Evolutionary conservation across 345 rosid species (phyloP), one percentile per base, ranked within the genome.

Genomic region (thale cress (Arabidopsis thaliana)): DNA sequence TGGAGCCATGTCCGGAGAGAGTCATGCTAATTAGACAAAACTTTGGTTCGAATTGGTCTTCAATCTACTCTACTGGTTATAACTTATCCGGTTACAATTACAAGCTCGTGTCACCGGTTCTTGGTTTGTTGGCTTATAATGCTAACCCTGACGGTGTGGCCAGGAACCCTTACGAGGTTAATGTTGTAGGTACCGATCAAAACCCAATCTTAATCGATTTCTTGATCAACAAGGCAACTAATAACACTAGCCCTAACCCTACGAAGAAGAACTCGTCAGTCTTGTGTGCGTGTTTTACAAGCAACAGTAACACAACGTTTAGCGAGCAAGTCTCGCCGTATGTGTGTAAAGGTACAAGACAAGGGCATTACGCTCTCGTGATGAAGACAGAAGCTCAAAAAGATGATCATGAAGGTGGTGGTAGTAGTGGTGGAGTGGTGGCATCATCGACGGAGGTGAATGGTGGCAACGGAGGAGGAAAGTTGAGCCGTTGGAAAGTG

Each of bases 401-500:
- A n/a, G 33, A 55, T 38, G 71, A 67, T 14, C 56, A 51, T 12
- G 24, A 24, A 7, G n/a, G 25, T 36, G 52, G 16, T 2, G 67
- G 48, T 36, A 45, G 16, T 2, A 59, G 48, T 20, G 51, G 53
- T 14, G 77, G 53, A 52, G 33, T 78, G 63, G 77, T 71, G 64
- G 65, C 76, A 50, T 23, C 75, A 20, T 56, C 72, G 24, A 65
- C 80, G 37, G 76, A 63, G 60, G 68, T 56, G 63, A 41, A 30
- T 28, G 73, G 46, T 0, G 37, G 45, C 28, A 49, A 49, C 2
- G 77, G 74, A 48, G 80, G 71, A 69, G 80, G 71, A 36, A 61
- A 9, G 65, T 13, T 80, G 34, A 80, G 79, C 76, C 75, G 76
- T 80, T 79, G 80, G 82, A 74, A 75, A 69, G 75, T 79, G 69